Evolutionary conservation across 768 basidiomycete genomes (phyloP).

Genomic region (Mycena amicta): DNA sequence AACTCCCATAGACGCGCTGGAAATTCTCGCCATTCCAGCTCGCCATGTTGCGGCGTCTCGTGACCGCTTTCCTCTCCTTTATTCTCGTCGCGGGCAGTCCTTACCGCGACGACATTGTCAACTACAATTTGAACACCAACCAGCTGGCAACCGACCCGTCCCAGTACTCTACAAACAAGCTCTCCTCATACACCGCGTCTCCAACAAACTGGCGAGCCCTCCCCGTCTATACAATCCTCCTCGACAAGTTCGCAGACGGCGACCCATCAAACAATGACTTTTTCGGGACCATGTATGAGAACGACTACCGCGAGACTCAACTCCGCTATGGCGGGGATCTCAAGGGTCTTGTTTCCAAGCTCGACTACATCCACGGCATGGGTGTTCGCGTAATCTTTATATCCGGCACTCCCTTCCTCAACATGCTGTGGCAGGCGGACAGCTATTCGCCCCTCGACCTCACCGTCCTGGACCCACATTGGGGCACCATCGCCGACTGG

Average conservation of each 20-base stretch:
- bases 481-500: conserved; percentile 87
- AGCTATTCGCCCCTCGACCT: conserved; percentile 96
- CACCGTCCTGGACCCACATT: conserved; percentile 88
- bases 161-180: conserved; percentile 64
- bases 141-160: conserved; percentile 66
- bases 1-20: too few species aligned
- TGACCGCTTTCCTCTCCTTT: conserved; percentile 42
- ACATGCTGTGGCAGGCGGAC: conserved; percentile 98
- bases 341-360: conserved; percentile 67
- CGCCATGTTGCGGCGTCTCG: conserved; percentile 45
- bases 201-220: conserved; percentile 85
- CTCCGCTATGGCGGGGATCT: conserved; percentile 89
- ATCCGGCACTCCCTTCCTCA: conserved; percentile 89
- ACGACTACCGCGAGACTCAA: conserved; percentile 87
- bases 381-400: conserved; percentile 84
- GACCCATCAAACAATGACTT: conserved; percentile 91
- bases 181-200: conserved; percentile 71
- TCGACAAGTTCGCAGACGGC: conserved; percentile 95
- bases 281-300: conserved; percentile 78
- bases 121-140: conserved; percentile 82
- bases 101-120: conserved; percentile 63
- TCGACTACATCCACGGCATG: conserved; percentile 92
- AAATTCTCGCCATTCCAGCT: too few species aligned
- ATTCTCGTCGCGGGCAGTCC: conserved; percentile 57
- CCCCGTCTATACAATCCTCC: conserved; percentile 77